These are phyloP conservation scores for Cryoendolithus antarcticus DNA, from an alignment of 2,329 filamentous ascomycete genomes.

Conservation along the genomic window DNA sequence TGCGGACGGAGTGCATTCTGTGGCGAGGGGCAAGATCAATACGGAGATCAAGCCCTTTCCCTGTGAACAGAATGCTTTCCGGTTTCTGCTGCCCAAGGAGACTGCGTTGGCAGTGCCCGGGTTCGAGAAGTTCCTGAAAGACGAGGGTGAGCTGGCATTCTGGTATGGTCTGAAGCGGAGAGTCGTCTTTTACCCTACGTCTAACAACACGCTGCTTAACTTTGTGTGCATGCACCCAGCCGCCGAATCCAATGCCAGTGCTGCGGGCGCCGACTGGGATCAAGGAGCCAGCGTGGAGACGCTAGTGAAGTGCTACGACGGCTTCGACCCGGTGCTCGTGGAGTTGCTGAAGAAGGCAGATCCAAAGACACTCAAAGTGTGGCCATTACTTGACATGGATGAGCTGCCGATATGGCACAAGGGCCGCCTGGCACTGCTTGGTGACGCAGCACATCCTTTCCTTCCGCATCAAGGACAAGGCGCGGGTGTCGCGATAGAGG, in stretches of 20 bases:
- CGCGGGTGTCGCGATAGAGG: constrained; percentile 53
- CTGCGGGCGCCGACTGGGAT: constrained; percentile 22
- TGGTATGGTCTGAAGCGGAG: constrained; percentile 31
- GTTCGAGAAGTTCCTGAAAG: too few relatives aligned
- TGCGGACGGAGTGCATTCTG: constrained; percentile 22
- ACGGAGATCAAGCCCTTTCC: constrained; percentile 15
- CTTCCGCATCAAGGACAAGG: constrained; percentile 53
- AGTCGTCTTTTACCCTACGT: constrained; percentile 37
- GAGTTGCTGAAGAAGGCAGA: constrained; percentile 28
- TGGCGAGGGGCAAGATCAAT: constrained; percentile 11
- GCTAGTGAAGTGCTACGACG: constrained; percentile 29
- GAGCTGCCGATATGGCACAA: constrained; percentile 43
- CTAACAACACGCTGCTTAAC: constrained; percentile 35
- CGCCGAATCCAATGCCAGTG: constrained; percentile 14
- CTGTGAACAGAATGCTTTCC: constrained; percentile 44
- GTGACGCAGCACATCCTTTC: constrained; percentile 59
- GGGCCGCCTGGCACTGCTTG: constrained; percentile 45
- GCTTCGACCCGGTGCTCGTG: constrained; percentile 25
- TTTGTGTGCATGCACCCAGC: constrained; percentile 33
- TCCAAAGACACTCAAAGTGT: constrained; percentile 36
- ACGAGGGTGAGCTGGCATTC: constrained; percentile 14
- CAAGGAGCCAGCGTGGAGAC: constrained; percentile 24
- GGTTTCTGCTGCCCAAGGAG: constrained; percentile 41
- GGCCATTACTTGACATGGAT: constrained; percentile 52
- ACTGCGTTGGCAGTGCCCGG: constrained; percentile 7